These are phyloP conservation scores for Circinella minor DNA, from an alignment of 371 early-diverging fungal species.

Conservation along the genomic window DNA sequence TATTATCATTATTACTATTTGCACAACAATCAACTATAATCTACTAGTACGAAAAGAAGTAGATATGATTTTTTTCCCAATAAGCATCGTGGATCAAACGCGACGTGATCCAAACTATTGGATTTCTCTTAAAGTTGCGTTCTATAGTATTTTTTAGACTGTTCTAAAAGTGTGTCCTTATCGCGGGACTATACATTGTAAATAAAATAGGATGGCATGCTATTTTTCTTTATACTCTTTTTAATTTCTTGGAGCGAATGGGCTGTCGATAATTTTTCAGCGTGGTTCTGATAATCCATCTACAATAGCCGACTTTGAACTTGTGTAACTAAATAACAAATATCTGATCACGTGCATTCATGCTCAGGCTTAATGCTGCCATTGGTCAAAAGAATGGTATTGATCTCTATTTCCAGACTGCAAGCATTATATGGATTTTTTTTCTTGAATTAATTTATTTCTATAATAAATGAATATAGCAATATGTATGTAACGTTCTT, in stretches of 20 bases:
- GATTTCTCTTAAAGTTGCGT: neutral
- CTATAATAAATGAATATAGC: too few relatives aligned
- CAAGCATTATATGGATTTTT: too few relatives aligned
- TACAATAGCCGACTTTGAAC: neutral
- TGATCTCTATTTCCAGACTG: too few relatives aligned
- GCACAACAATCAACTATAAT: neutral
- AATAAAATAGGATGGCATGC: neutral
- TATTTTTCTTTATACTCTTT: neutral
- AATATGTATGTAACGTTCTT: too few relatives aligned
- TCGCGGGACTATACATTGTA: neutral
- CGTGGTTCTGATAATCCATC: conserved; percentile 4
- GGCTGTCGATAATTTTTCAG: neutral
- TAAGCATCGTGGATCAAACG: neutral
- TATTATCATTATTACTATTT: neutral
- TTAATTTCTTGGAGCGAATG: conserved; percentile 5
- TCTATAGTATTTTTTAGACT: neutral
- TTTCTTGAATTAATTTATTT: too few relatives aligned
- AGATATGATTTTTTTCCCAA: neutral
- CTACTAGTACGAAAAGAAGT: too few relatives aligned
- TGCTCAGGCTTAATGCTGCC: neutral
- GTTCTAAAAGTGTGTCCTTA: neutral
- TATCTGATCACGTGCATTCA: conserved; percentile 8
- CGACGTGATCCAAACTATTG: conserved; percentile 5
- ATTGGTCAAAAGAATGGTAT: too few relatives aligned
- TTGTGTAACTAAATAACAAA: neutral